Conservation (phyloP, 148 eudicot genomes). For the Amaranthus cruentus region DNA sequence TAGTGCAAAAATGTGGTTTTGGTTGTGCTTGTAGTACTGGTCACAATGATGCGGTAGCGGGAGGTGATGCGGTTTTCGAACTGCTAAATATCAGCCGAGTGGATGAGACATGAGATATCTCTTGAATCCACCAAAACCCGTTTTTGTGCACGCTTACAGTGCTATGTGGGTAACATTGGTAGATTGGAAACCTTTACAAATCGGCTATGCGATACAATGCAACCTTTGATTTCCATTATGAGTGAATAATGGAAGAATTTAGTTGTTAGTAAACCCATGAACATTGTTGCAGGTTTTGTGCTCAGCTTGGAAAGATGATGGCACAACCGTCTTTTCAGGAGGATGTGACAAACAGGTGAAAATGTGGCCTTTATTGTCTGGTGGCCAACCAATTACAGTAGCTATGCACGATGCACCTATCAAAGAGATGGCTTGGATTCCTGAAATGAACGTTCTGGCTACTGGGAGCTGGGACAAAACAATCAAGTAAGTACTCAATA, state of each 20-base stretch:
- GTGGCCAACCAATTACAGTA: conserved; percentile 73
- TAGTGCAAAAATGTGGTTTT: too few relatives aligned
- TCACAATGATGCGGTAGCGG: too few relatives aligned
- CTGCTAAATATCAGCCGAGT: too few relatives aligned
- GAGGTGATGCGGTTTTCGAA: too few relatives aligned
- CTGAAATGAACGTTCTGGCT: conserved; percentile 75
- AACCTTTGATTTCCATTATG: too few relatives aligned
- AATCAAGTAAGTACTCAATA: conserved; percentile 46
- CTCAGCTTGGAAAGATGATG: conserved; percentile 97
- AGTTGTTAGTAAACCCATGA: neutral
- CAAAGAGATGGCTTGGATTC: conserved; percentile 91
- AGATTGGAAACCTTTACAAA: too few relatives aligned
- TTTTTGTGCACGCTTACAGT: too few relatives aligned
- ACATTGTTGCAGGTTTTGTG: conserved; percentile 66
- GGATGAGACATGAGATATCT: too few relatives aligned
- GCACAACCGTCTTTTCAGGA: conserved; percentile 89
- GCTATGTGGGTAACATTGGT: too few relatives aligned
- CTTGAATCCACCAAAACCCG: too few relatives aligned
- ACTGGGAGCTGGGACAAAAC: conserved; percentile 98
- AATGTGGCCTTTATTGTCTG: conserved; percentile 88
- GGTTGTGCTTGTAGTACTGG: too few relatives aligned
- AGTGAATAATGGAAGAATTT: neutral
- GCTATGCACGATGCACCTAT: conserved; percentile 94
- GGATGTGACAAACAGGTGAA: conserved; percentile 97
- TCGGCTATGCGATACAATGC: too few relatives aligned